Percentiles rank a stretch among this genome's conserved stretches.
phyloP scores from a whole-genome alignment of 2,329 filamentous ascomycete genomes.

The Phaeosphaeria sp. region DNA sequence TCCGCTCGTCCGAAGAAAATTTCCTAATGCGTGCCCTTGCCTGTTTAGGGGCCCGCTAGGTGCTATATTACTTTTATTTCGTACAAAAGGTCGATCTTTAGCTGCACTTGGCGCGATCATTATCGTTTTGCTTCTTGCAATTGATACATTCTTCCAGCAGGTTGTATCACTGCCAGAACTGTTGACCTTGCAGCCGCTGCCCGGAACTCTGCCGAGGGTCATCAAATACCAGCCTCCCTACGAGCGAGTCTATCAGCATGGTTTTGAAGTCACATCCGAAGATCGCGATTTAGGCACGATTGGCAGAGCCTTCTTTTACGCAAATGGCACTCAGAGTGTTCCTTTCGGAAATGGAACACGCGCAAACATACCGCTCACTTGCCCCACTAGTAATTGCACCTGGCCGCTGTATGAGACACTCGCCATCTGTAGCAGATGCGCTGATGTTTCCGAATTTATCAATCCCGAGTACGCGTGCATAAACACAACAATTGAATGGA shows the following conservation, averaged over 20 bases:
- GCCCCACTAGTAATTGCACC: slow-evolving; percentile 38
- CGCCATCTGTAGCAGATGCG: slow-evolving; percentile 33
- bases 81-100: slow-evolving; percentile 16
- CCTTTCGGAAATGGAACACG: slow-evolving; percentile 29
- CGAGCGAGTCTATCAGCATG: background rate
- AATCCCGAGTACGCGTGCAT: slow-evolving; percentile 18
- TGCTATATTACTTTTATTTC: slow-evolving; percentile 11
- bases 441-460: slow-evolving; percentile 8
- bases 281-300: slow-evolving; percentile 7
- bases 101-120: slow-evolving; percentile 11
- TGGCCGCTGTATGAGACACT: slow-evolving; percentile 37
- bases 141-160: slow-evolving; percentile 9
- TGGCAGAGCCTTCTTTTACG: slow-evolving; percentile 2
- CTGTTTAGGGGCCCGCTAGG: slow-evolving; percentile 11
- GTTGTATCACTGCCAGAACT: slow-evolving; percentile 31
- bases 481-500: slow-evolving; percentile 22
- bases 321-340: background rate
- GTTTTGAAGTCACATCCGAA: background rate
- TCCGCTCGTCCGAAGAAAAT: background rate
- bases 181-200: slow-evolving; percentile 16
- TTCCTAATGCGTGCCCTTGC: slow-evolving; percentile 19
- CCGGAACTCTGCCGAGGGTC: slow-evolving; percentile 17
- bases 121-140: slow-evolving; percentile 8
- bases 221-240: slow-evolving; percentile 8
- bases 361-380: slow-evolving; percentile 20